Percentiles rank a stretch among this genome's conserved stretches.
Evolutionary conservation across 2,329 filamentous ascomycete genomes (phyloP).

Genomic region (Chaetomium olivaceum): DNA sequence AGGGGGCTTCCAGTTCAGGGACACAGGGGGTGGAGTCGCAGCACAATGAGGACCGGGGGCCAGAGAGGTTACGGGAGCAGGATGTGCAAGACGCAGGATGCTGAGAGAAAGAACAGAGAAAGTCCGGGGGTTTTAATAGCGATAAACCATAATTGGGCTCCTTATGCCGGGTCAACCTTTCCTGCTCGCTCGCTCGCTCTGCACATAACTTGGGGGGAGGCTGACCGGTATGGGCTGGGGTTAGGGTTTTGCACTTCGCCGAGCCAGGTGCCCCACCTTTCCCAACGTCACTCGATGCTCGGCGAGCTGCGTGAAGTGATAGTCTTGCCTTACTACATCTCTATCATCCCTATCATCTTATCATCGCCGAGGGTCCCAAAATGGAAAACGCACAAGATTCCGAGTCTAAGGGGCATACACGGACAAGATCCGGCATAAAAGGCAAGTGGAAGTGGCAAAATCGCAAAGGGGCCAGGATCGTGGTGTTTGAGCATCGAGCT

Average conservation of each 20-base stretch:
- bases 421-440: conserved; percentile 35
- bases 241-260: neutral
- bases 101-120: neutral
- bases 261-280: conserved; percentile 9
- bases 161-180: neutral
- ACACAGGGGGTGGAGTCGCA: neutral
- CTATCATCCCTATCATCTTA: neutral
- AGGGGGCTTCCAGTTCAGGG: neutral
- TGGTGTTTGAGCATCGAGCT: neutral
- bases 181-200: no score
- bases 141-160: neutral
- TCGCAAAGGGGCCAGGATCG: neutral
- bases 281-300: conserved; percentile 16
- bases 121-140: neutral
- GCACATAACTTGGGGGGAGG: no score
- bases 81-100: neutral
- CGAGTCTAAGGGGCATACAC: conserved; percentile 28
- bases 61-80: neutral
- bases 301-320: neutral
- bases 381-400: neutral
- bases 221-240: neutral
- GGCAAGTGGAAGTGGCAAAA: conserved; percentile 20
- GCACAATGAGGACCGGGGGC: neutral
- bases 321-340: neutral
- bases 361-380: neutral